A percentile compares a stretch with the other conserved stretches of the same genome.
Conservation (phyloP, 2,329 filamentous ascomycete genomes). For the Apiospora koreana region DNA sequence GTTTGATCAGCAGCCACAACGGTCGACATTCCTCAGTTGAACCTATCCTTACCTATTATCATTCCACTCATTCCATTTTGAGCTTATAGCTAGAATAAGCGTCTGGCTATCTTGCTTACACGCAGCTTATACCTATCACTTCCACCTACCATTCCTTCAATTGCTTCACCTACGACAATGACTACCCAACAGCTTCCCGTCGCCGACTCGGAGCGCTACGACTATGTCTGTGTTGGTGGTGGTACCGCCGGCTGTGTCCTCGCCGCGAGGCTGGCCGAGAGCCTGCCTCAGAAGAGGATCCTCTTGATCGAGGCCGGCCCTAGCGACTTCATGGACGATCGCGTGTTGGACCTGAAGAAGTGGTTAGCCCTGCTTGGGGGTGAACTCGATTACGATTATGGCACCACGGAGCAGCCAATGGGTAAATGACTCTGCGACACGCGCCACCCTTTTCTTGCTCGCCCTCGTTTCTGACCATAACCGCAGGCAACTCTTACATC, state of each 20-base stretch:
- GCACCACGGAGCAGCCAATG: conserved; percentile 85
- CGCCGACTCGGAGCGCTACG: conserved; percentile 67
- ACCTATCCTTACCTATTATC: background rate
- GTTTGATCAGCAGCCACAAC: background rate
- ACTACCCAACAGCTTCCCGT: conserved; percentile 69
- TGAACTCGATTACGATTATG: conserved; percentile 89
- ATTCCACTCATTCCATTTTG: background rate
- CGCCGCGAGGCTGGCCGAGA: conserved; percentile 76
- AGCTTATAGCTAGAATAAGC: background rate
- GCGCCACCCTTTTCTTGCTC: background rate
- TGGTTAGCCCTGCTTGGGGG: conserved; percentile 85
- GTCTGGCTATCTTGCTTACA: background rate
- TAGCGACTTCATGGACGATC: conserved; percentile 85
- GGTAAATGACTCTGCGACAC: conserved; percentile 39
- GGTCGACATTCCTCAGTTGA: background rate
- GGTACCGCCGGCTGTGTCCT: conserved; percentile 87
- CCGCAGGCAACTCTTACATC: conserved; percentile 81
- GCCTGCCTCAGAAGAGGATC: conserved; percentile 78
- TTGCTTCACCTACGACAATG: conserved; percentile 24
- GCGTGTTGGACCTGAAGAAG: conserved; percentile 82
- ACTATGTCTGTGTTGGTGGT: conserved; percentile 84
- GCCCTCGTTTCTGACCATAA: conserved; percentile 23
- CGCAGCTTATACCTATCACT: background rate
- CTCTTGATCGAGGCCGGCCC: conserved; percentile 87
- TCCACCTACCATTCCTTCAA: background rate